Conservation (phyloP, 2,329 filamentous ascomycete species). For the Lojkania enalia region DNA sequence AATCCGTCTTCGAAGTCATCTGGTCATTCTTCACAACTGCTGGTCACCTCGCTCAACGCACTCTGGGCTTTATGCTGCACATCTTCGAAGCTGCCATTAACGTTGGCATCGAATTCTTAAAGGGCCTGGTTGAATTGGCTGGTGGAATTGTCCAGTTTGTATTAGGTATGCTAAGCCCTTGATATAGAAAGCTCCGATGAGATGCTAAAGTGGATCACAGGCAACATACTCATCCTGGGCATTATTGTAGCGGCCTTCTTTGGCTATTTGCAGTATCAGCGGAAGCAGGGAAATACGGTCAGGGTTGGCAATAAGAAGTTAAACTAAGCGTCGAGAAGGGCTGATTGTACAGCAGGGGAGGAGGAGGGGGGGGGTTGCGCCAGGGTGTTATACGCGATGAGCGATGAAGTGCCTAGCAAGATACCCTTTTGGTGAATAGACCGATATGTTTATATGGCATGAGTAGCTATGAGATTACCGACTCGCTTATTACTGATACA, state of each 20-base stretch:
- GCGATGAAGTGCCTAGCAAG: neutral
- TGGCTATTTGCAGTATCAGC: constrained; percentile 43
- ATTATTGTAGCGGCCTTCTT: constrained; percentile 36
- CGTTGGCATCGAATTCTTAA: constrained; percentile 38
- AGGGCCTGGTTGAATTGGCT: constrained; percentile 37
- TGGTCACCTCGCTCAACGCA: constrained; percentile 34
- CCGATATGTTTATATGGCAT: neutral
- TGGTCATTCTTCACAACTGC: constrained; percentile 43
- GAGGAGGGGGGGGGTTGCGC: neutral
- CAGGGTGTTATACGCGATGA: no score
- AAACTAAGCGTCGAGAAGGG: constrained; percentile 22
- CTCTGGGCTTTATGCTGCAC: constrained; percentile 31
- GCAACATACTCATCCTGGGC: constrained; percentile 41
- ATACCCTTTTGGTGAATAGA: neutral
- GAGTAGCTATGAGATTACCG: neutral
- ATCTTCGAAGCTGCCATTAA: constrained; percentile 32
- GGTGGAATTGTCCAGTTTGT: constrained; percentile 40
- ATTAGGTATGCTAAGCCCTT: constrained; percentile 25
- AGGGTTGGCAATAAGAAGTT: constrained; percentile 44
- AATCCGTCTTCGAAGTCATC: constrained; percentile 38
- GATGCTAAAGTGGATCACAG: constrained; percentile 15
- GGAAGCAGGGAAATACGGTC: constrained; percentile 40
- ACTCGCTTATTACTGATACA: no score
- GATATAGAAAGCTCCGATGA: no score
- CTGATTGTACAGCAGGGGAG: neutral